These are phyloP conservation scores for Amanita pallidorosea DNA, from an alignment of 768 basidiomycete genomes.

Conservation along the genomic window DNA sequence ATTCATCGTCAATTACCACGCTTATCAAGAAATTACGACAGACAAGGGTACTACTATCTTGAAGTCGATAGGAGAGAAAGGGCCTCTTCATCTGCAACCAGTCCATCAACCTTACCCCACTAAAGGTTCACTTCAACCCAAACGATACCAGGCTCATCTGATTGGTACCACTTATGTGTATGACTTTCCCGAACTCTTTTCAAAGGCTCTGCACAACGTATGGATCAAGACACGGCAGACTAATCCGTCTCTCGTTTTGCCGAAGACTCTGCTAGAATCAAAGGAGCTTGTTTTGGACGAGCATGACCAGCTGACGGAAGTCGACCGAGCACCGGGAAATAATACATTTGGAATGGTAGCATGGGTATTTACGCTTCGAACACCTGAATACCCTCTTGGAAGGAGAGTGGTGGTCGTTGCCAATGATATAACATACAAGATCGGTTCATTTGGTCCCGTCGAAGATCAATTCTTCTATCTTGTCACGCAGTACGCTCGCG, in stretches of 20 bases:
- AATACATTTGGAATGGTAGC: slow-evolving; percentile 97
- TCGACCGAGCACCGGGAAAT: slow-evolving; percentile 86
- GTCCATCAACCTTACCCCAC: slow-evolving; percentile 91
- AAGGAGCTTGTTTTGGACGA: slow-evolving; percentile 93
- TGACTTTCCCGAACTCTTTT: slow-evolving; percentile 98
- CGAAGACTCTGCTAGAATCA: slow-evolving; percentile 71
- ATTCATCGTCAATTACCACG: slow-evolving; percentile 97
- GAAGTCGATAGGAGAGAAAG: slow-evolving; percentile 97
- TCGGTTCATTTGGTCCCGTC: slow-evolving; percentile 91
- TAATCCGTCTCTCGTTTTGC: slow-evolving; percentile 58
- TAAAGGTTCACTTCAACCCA: slow-evolving; percentile 96
- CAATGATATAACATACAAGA: slow-evolving; percentile 98
- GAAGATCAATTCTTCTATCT: slow-evolving; percentile 98
- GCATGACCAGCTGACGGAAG: slow-evolving; percentile 81
- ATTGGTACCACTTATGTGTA: slow-evolving; percentile 98
- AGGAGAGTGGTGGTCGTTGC: slow-evolving; percentile 85
- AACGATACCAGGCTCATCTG: slow-evolving; percentile 97
- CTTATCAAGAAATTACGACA: slow-evolving; percentile 95
- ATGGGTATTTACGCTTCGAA: slow-evolving; percentile 88
- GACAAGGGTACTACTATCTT: slow-evolving; percentile 93
- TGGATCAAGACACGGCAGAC: slow-evolving; percentile 67
- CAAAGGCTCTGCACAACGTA: slow-evolving; percentile 89
- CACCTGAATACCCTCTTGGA: slow-evolving; percentile 87
- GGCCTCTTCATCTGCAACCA: slow-evolving; percentile 91
- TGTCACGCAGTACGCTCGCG: slow-evolving; percentile 87